phyloP scores from a whole-genome alignment of 768 basidiomycete genomes.

The Hypholoma sublateritium region DNA sequence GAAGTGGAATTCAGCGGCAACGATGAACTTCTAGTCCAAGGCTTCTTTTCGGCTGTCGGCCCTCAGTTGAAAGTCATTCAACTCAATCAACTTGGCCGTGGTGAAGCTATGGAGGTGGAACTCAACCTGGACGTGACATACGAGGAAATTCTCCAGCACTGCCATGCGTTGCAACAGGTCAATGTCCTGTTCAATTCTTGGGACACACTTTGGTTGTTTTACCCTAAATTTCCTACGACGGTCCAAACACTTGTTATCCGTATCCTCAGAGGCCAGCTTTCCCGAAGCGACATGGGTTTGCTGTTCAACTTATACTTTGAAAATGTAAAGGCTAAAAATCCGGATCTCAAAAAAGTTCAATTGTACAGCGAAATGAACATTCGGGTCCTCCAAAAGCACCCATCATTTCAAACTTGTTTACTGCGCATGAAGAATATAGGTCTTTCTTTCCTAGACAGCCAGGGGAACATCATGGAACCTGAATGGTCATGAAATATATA shows the following conservation, averaged over 20 bases:
- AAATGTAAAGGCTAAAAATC: not conserved
- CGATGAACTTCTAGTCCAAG: not conserved
- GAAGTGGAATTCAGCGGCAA: not conserved
- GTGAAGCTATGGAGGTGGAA: not conserved
- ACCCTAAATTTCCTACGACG: not conserved
- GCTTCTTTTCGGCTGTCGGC: conserved; percentile 2
- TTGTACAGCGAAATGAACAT: not conserved
- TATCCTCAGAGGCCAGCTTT: not conserved
- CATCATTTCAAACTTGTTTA: not conserved
- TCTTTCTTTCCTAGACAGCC: no score
- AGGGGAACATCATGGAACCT: no score
- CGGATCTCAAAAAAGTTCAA: conserved; percentile 2
- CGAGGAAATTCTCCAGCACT: not conserved
- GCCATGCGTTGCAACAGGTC: conserved; percentile 4
- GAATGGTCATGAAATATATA: no score
- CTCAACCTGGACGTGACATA: not conserved
- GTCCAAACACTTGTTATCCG: conserved; percentile 1
- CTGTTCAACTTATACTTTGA: not conserved
- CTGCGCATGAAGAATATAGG: no score
- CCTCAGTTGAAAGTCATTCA: conserved; percentile 12
- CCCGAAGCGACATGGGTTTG: not conserved
- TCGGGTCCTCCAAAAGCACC: not conserved
- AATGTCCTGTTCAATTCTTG: not conserved
- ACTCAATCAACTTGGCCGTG: conserved; percentile 5
- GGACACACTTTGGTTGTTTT: not conserved